Evolutionary conservation across 2,329 filamentous ascomycete genomes (phyloP).

Genomic region (Aspergillus neotritici): DNA sequence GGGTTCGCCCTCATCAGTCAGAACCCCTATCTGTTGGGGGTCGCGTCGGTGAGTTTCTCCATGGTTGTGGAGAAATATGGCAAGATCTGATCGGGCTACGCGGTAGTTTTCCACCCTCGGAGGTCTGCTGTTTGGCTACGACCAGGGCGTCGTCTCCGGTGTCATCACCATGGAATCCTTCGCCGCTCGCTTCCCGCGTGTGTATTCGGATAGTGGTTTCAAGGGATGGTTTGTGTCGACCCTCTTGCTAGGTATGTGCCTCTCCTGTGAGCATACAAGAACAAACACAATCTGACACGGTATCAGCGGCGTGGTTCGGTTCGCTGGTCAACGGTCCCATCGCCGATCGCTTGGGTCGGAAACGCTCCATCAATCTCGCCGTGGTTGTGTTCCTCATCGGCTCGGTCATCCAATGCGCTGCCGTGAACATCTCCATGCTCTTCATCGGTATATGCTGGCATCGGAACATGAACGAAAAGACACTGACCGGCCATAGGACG

Average conservation of each 20-base stretch:
- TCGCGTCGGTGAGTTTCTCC: slow-evolving; percentile 34
- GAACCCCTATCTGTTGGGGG: slow-evolving; percentile 44
- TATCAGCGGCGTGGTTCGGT: slow-evolving; percentile 45
- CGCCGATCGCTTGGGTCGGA: slow-evolving; percentile 49
- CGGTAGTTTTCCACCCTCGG: slow-evolving; percentile 38
- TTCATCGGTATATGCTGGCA: slow-evolving; percentile 42
- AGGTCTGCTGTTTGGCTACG: slow-evolving; percentile 47
- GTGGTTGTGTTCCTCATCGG: slow-evolving; percentile 50
- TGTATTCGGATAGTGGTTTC: slow-evolving; percentile 43
- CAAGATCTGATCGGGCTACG: background rate
- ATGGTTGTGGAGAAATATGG: background rate
- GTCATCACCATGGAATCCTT: slow-evolving; percentile 46
- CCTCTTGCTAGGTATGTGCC: slow-evolving; percentile 37
- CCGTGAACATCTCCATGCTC: slow-evolving; percentile 37
- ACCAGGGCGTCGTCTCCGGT: slow-evolving; percentile 47
- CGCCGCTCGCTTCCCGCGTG: slow-evolving; percentile 34
- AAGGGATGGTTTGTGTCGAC: slow-evolving; percentile 52
- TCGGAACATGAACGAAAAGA: background rate
- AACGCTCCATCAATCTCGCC: slow-evolving; percentile 48
- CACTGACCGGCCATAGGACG: slow-evolving; percentile 24
- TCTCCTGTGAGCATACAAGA: background rate
- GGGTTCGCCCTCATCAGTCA: slow-evolving; percentile 27
- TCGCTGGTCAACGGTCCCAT: slow-evolving; percentile 45
- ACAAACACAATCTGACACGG: slow-evolving; percentile 3
- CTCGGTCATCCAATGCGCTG: slow-evolving; percentile 43